Evolutionary conservation across 495 filamentous ascomycete species (phyloP).

Genomic region (Tricharina praecox): DNA sequence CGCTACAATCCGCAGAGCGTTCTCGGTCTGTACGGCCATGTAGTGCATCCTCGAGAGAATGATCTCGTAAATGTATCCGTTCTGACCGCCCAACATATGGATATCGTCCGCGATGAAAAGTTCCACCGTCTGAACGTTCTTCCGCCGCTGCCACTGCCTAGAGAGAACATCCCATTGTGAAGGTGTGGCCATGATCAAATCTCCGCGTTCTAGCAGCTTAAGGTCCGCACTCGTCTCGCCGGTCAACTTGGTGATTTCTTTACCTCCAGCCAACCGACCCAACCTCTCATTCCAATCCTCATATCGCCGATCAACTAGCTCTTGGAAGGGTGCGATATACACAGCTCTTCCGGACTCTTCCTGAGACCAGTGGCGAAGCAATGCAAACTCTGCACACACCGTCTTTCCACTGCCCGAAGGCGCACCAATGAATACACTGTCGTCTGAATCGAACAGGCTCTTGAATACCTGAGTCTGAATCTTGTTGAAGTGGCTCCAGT

Average conservation of each 20-base stretch:
- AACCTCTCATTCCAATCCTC: constrained; percentile 75
- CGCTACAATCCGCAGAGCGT: constrained; percentile 70
- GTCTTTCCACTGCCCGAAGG: constrained; percentile 93
- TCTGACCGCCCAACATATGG: constrained; percentile 81
- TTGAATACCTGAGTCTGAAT: constrained; percentile 96
- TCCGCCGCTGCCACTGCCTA: constrained; percentile 84
- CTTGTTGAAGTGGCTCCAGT: constrained; percentile 87
- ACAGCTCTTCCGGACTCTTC: constrained; percentile 61
- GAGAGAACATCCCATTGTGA: constrained; percentile 91
- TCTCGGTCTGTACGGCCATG: constrained; percentile 74
- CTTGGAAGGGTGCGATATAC: constrained; percentile 92
- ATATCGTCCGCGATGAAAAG: constrained; percentile 93
- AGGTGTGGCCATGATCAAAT: constrained; percentile 85
- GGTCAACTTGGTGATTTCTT: constrained; percentile 82
- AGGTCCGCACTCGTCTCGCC: constrained; percentile 87
- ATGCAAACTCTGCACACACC: constrained; percentile 83
- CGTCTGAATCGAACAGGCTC: constrained; percentile 70
- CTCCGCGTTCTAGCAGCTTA: constrained; percentile 70
- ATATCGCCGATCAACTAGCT: constrained; percentile 63
- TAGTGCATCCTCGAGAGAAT: constrained; percentile 96
- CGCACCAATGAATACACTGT: constrained; percentile 80
- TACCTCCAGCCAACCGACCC: constrained; percentile 55
- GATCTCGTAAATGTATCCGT: constrained; percentile 84
- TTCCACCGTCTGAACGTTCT: constrained; percentile 80
- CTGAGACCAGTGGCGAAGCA: constrained; percentile 74